phyloP scores from a whole-genome alignment of 177 flowering plant genomes.

The Vitis hybrid region DNA sequence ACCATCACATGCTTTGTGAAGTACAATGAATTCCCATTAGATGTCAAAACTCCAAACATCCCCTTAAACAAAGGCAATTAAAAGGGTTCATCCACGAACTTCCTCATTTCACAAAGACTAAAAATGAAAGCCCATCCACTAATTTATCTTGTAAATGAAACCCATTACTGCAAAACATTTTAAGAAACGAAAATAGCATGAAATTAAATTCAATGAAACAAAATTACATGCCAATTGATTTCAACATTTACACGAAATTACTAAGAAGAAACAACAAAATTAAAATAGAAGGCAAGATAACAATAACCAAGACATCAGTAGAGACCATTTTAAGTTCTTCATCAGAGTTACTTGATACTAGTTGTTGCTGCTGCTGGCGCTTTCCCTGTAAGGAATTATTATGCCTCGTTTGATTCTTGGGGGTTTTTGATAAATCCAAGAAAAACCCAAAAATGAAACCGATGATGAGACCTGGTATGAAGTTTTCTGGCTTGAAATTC shows the following conservation, averaged over 20 bases:
- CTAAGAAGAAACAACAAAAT: neutral
- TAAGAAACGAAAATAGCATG: neutral
- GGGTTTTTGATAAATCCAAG: slow-evolving; percentile 53
- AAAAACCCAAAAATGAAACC: slow-evolving; percentile 77
- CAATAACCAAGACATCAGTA: neutral
- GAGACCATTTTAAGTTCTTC: slow-evolving; percentile 82
- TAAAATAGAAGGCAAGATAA: neutral
- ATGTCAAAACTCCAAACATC: no score
- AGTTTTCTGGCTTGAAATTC: slow-evolving; percentile 70
- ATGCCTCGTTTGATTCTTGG: slow-evolving; percentile 19
- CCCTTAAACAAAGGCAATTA: no score
- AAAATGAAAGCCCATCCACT: neutral
- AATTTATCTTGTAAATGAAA: neutral
- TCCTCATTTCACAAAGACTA: neutral
- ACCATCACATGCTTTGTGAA: no score
- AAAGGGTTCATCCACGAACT: neutral
- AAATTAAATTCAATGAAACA: neutral
- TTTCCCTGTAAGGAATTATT: slow-evolving; percentile 22
- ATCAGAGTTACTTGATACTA: slow-evolving; percentile 28
- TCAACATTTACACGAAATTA: neutral
- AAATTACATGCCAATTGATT: neutral
- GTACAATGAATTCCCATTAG: no score
- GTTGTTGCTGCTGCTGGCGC: slow-evolving; percentile 22
- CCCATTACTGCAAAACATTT: neutral
- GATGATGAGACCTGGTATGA: slow-evolving; percentile 79